Conservation (phyloP, 2,329 filamentous ascomycete species). For the Lasiodiplodia sp. region DNA sequence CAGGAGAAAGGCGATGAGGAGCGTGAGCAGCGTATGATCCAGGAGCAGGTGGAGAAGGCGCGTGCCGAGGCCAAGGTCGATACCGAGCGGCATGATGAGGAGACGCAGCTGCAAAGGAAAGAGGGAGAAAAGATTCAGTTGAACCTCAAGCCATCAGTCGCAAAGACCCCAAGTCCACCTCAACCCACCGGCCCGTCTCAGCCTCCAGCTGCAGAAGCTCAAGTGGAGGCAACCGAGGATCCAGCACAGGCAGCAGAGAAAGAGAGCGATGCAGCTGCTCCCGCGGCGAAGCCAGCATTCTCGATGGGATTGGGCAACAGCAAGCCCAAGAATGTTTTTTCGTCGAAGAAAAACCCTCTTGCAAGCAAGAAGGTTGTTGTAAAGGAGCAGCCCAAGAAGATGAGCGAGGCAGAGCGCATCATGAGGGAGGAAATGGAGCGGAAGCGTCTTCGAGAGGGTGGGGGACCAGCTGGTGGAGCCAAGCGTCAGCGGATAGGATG, state of each 20-base stretch:
- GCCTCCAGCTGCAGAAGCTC: conserved; percentile 23
- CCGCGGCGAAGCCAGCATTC: conserved; percentile 34
- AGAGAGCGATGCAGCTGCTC: conserved; percentile 26
- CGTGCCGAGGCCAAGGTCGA: conserved; percentile 52
- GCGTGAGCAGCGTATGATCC: conserved; percentile 81
- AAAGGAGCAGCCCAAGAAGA: conserved; percentile 74
- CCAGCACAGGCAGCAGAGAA: conserved; percentile 49
- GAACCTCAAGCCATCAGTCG: conserved; percentile 40
- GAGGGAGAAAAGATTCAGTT: conserved; percentile 43
- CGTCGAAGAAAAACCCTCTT: conserved; percentile 66
- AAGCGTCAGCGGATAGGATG: conserved; percentile 27
- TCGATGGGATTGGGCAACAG: conserved; percentile 14
- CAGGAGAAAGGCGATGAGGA: conserved; percentile 92
- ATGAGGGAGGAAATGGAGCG: conserved; percentile 70
- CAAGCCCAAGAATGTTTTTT: conserved; percentile 66
- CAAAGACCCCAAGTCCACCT: conserved; percentile 24
- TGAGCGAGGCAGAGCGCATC: conserved; percentile 86
- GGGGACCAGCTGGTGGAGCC: conserved; percentile 1
- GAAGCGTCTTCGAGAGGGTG: conserved; percentile 43
- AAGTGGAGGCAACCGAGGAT: conserved; percentile 8
- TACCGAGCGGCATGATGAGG: conserved; percentile 50
- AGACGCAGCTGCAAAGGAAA: conserved; percentile 57
- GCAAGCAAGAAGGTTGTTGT: conserved; percentile 68
- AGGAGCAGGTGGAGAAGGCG: conserved; percentile 75
- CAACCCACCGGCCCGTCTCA: neutral